Evolutionary conservation across 176 grass and related monocot species (phyloP), one percentile per base, ranked within the genome.

Genomic region (Aegilops sharonensis): DNA sequence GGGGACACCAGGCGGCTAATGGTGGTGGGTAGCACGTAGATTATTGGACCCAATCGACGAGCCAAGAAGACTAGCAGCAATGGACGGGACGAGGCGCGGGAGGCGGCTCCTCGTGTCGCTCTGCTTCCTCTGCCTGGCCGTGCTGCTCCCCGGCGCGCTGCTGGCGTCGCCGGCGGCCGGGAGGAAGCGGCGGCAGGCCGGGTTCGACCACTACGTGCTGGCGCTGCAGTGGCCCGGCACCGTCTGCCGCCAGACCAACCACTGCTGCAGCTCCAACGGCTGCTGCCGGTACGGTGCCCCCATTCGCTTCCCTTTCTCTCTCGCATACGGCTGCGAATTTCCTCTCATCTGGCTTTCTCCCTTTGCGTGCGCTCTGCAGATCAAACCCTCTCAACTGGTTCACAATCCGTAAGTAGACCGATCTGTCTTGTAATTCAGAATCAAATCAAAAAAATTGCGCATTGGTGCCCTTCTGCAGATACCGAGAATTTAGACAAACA

Each of bases 171-270:
- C 74, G 78, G 84, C 71, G 6, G 62, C 71, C 1, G 65, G 80
- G 35, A 43, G 76, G 87, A 89, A 89, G 68, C 81, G 78, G 48
- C 82, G 80, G 79, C 77, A 83, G 72, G 77, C 15, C 17, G 91
- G 92, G 72, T 95, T 95, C 54, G 95, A 98, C 87, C 89, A 95
- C 91, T 98, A 95, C 84, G 24, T 93, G 69, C 84, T 95, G 89
- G 82, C 91, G 25, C 93, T 98, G 84, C 91, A 91, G 79, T 95
- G 93, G 95, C 93, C 95, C 7, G 95, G 95, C 85, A 92, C 91
- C 68, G 86, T 95, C 52, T 98, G 95, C 85, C 79, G 74, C 11
- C 23, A 68, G 42, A 95, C 94, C 82, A 91, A 70, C 90, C 85
- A 90, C 47, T 96, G 94, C 83, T 99, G 97, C 90, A 83, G 83